Evolutionary conservation across 2,329 filamentous ascomycete genomes (phyloP), one percentile per base, ranked within the genome.

Genomic region (Aspergillus ochraceoroseus): DNA sequence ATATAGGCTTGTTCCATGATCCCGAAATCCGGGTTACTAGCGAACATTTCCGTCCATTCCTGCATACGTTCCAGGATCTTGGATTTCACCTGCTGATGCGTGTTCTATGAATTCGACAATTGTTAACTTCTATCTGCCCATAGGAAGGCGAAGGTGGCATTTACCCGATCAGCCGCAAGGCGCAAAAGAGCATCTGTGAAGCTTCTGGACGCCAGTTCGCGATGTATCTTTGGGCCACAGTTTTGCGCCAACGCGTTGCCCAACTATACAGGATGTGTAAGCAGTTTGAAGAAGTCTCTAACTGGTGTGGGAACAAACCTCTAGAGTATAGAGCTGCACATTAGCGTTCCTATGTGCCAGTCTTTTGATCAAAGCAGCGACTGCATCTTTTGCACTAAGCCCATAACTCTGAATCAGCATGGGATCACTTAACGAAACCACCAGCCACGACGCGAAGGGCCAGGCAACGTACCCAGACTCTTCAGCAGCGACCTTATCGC

Each of bases 61-160:
- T 85, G 83, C 87, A 96, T 96, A 53, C 89, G 82, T 72, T 96
- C 90, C 44, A 96, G 69, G 51, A 98, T 95, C 76, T 95, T 96
- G 50, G 87, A 80, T 70, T 96, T 96, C 62, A 98, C 92, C 65
- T 95, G 87, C 61, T 85, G 83, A 65, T 96, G 92, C 37, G 90
- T 95, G 64, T 94, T 98, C 68, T 79, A 46, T 9, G 20, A 9
- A 5, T 22, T 22, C 9, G 5, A 22, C 5, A 2, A 29, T 25
- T 11, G 26, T 19, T n/a, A 17, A 28, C 33, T 34, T 44, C 46
- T 35, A 12, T 26, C 8, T 5, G 14, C 13, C 9, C 2, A 5
- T 26, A 31, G 34, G 8, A 13, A 7, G 9, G 8, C 11, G 12
- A 13, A 9, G 6, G 3, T 23, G 9, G 13, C 15, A 49, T 66